Percentiles rank a stretch among this genome's conserved stretches.
phyloP scores from a whole-genome alignment of 495 filamentous ascomycete genomes.

The Lophiostoma macrostomum region DNA sequence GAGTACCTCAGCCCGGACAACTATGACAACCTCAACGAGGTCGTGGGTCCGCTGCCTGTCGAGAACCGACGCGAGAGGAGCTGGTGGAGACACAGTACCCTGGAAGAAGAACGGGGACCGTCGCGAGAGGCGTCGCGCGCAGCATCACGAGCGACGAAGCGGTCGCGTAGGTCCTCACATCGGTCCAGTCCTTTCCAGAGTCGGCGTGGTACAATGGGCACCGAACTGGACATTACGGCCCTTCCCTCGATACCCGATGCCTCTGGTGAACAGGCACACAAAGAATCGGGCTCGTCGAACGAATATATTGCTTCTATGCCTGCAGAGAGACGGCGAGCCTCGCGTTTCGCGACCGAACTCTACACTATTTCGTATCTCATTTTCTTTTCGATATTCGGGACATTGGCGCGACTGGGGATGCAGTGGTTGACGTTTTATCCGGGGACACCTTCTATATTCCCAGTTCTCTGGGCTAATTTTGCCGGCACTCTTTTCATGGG shows the following conservation, averaged over 20 bases:
- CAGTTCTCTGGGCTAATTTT: constrained; percentile 88
- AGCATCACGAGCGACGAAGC: background rate
- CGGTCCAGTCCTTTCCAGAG: constrained; percentile 1
- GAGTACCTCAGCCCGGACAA: constrained; percentile 20
- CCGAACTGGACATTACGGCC: constrained; percentile 21
- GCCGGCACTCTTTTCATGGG: constrained; percentile 81
- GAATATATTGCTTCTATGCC: background rate
- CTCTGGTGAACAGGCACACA: background rate
- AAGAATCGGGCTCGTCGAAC: background rate
- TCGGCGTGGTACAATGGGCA: constrained; percentile 7
- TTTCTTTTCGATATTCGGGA: constrained; percentile 84
- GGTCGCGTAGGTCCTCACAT: background rate
- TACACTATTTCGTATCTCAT: constrained; percentile 80
- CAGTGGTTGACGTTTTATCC: constrained; percentile 79
- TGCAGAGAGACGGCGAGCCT: constrained; percentile 30
- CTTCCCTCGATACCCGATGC: constrained; percentile 16
- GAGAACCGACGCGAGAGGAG: constrained; percentile 21
- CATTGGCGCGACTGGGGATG: constrained; percentile 77
- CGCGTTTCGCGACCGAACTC: constrained; percentile 63
- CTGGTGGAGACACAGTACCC: constrained; percentile 6
- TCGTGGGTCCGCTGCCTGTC: constrained; percentile 19
- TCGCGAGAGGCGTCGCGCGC: background rate
- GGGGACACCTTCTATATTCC: constrained; percentile 68
- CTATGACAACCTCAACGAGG: constrained; percentile 26
- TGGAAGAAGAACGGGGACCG: constrained; percentile 13